Conservation (phyloP, 306 rosid genomes). For the Canavalia ensiformis region DNA sequence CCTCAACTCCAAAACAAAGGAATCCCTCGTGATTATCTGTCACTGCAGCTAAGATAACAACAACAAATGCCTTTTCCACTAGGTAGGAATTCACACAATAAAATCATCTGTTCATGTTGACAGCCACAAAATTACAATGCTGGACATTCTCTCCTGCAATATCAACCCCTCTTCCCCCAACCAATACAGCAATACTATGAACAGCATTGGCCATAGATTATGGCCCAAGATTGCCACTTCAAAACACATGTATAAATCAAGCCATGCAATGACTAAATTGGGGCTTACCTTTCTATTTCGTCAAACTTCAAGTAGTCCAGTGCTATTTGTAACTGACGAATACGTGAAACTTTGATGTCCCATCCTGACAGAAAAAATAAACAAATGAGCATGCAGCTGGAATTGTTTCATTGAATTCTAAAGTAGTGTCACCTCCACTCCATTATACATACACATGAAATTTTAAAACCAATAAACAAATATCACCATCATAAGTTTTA, state of each 20-base stretch:
- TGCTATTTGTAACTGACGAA: constrained; percentile 81
- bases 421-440: constrained; percentile 31
- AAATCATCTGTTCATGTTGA: background rate
- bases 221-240: constrained; percentile 14
- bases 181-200: constrained; percentile 3
- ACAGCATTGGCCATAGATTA: constrained; percentile 24
- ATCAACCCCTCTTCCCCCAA: background rate
- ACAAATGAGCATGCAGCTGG: constrained; percentile 51
- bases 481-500: background rate
- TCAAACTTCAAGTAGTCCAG: constrained; percentile 89
- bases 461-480: constrained; percentile 35
- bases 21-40: background rate
- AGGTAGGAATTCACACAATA: background rate
- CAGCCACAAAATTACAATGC: background rate
- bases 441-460: constrained; percentile 27
- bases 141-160: too few relatives aligned
- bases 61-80: background rate
- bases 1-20: constrained; percentile 1
- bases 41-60: background rate
- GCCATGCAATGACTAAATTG: constrained; percentile 33
- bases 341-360: constrained; percentile 83
- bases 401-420: constrained; percentile 30
- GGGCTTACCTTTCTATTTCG: constrained; percentile 79
- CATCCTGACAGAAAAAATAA: constrained; percentile 73
- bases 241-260: constrained; percentile 28